Evolutionary conservation across 345 rosid species (phyloP).

Genomic region (Theobroma cacao): DNA sequence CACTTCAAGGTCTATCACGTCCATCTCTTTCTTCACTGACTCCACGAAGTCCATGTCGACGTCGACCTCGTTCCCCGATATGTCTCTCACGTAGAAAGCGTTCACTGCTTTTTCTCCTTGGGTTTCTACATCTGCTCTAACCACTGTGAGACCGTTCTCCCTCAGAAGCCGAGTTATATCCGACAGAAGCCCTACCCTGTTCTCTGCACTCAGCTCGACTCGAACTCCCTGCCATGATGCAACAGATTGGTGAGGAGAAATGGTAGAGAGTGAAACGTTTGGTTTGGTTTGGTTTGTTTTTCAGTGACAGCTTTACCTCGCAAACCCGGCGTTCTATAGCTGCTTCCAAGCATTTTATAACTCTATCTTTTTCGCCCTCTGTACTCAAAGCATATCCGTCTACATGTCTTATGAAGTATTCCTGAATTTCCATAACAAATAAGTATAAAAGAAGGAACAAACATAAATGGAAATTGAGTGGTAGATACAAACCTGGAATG

Average conservation of each 20-base stretch:
- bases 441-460: not conserved
- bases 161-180: slow-evolving; percentile 66
- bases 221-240: slow-evolving; percentile 45
- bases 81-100: slow-evolving; percentile 53
- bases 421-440: slow-evolving; percentile 36
- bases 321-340: slow-evolving; percentile 50
- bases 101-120: slow-evolving; percentile 54
- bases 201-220: slow-evolving; percentile 54
- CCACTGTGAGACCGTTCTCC: slow-evolving; percentile 64
- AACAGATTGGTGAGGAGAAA: not conserved
- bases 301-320: slow-evolving; percentile 31
- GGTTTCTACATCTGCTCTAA: slow-evolving; percentile 66
- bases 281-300: too few relatives aligned
- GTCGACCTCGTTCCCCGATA: slow-evolving; percentile 53
- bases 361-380: slow-evolving; percentile 59
- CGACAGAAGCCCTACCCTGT: slow-evolving; percentile 58
- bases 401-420: slow-evolving; percentile 76
- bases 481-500: slow-evolving; percentile 48
- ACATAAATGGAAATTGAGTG: not conserved
- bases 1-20: slow-evolving; percentile 47
- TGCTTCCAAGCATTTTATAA: slow-evolving; percentile 58
- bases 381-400: slow-evolving; percentile 92
- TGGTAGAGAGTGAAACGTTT: not conserved
- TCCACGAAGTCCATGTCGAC: slow-evolving; percentile 62
- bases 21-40: slow-evolving; percentile 65